These are phyloP conservation scores for Arabis alpina DNA, from an alignment of 345 rosid species.

Conservation along the genomic window DNA sequence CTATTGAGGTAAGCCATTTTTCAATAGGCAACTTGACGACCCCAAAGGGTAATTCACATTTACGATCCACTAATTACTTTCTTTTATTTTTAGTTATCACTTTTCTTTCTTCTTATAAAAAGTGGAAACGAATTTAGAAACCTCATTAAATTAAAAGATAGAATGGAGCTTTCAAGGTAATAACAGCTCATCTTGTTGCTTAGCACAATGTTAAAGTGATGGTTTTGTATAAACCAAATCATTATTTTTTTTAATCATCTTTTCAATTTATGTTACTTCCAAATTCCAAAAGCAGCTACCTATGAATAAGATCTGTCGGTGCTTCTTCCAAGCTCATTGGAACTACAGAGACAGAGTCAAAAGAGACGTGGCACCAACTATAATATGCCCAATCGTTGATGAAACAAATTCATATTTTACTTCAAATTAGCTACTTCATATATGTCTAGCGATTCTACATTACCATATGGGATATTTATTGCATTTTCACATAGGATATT, in stretches of 20 bases:
- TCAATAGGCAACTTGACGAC: slow-evolving; percentile 27
- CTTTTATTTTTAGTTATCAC: too few species aligned
- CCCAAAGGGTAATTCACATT: slow-evolving; percentile 6
- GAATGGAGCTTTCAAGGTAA: slow-evolving; percentile 30
- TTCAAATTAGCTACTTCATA: too few species aligned
- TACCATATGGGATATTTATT: too few species aligned
- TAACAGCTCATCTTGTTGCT: slow-evolving; percentile 26
- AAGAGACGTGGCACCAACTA: slow-evolving; percentile 6
- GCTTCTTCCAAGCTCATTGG: slow-evolving; percentile 30
- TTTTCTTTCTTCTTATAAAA: too few species aligned
- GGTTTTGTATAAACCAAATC: background rate
- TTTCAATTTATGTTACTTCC: background rate
- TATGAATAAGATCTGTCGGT: slow-evolving; percentile 31
- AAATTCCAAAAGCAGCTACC: background rate
- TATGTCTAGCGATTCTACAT: too few species aligned
- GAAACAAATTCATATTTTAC: too few species aligned
- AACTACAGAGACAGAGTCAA: slow-evolving; percentile 12
- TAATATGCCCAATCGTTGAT: background rate
- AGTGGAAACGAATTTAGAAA: background rate
- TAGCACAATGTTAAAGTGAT: background rate
- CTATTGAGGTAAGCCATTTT: background rate
- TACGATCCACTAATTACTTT: slow-evolving; percentile 6
- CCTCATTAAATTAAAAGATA: background rate
- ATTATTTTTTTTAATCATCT: background rate
- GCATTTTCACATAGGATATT: background rate